phyloP scores from a whole-genome alignment of 805 yeast genomes.

The Saccharomycopsis sp. region DNA sequence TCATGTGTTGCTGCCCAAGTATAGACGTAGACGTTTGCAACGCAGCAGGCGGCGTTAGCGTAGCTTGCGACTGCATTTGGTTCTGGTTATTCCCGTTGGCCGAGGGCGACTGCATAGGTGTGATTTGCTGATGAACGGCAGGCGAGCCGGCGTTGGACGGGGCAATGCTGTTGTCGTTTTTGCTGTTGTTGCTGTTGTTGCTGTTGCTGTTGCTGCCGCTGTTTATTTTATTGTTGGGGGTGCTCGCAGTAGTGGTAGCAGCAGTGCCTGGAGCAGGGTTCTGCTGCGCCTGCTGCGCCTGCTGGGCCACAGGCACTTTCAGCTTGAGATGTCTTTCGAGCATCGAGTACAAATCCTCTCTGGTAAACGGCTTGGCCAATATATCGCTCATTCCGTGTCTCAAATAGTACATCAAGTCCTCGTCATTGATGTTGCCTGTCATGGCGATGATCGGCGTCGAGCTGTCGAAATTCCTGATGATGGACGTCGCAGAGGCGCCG shows the following conservation, averaged over 20 bases:
- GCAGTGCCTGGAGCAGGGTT: constrained; percentile 5
- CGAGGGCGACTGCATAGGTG: background rate
- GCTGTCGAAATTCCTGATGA: constrained; percentile 77
- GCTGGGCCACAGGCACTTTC: constrained; percentile 31
- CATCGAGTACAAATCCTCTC: constrained; percentile 73
- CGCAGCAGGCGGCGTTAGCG: constrained; percentile 2
- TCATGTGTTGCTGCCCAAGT: background rate
- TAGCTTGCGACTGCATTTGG: background rate
- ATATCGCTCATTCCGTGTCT: constrained; percentile 91
- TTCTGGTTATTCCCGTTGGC: background rate
- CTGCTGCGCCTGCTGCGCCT: constrained; percentile 23
- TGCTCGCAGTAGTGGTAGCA: background rate
- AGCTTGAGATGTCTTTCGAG: constrained; percentile 65
- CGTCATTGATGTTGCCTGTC: constrained; percentile 85
- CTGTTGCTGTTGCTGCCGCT: background rate
- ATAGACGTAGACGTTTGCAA: background rate
- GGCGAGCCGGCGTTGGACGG: background rate
- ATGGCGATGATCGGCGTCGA: constrained; percentile 88
- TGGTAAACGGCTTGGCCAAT: constrained; percentile 89
- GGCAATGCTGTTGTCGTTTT: background rate
- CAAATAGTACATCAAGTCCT: constrained; percentile 71
- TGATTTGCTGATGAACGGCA: background rate
- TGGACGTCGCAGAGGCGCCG: constrained; percentile 86
- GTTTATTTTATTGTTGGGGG: background rate
- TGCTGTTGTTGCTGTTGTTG: constrained; percentile 1